Base-by-base conservation (phyloP, 2,329 filamentous ascomycete species). In the Zalaria sp. region DNA sequence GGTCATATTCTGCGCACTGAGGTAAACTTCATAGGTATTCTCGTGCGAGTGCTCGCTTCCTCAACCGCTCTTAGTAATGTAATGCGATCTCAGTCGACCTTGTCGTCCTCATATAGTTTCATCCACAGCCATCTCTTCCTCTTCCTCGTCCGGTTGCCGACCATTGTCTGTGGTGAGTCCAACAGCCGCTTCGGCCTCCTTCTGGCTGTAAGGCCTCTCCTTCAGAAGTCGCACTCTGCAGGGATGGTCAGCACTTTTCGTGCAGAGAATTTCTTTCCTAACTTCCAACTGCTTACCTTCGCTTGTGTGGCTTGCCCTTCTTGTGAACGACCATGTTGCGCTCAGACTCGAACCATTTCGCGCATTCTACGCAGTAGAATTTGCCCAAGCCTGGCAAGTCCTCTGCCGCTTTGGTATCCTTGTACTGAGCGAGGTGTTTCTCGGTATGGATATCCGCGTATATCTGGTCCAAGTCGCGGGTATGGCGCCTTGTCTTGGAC, bases 291-390 rank as follows among this genome's bases (percentile, higher is more conserved):
- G 25, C 18, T 11, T 57, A 86, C 84, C 83, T 82, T 68, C 87
- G 77, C 74, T 88, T 95, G 65, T 98, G 91, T 49, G 84, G 85
- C 66, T 95, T 98, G 53, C 85, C 86, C 61, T 82, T 85, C 43
- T 71, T 71, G 64, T 98, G 91, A 27, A 75, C 71, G 31, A 72
- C 69, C 44, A 93, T 67, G 52, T 84, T 93, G 53, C 73, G 62
- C 50, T 91, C 83, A 39, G 79, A 82, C 61, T 96, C 89, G 60
- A 93, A 96, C 81, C 85, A 96, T 67, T 93, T 96, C 48, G 91
- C 82, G 62, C 91, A 98, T 63, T 94, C 83, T 10, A 82, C 71
- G 62, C 91, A 98, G 63, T 95, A 96, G 59, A 80, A 80, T 52
- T 77, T 72, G 26, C 91, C 91, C 38, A 95, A 70, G 0, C 79